phyloP scores from a whole-genome alignment of 257 asterid species.

The Solanum pinnatisectum region DNA sequence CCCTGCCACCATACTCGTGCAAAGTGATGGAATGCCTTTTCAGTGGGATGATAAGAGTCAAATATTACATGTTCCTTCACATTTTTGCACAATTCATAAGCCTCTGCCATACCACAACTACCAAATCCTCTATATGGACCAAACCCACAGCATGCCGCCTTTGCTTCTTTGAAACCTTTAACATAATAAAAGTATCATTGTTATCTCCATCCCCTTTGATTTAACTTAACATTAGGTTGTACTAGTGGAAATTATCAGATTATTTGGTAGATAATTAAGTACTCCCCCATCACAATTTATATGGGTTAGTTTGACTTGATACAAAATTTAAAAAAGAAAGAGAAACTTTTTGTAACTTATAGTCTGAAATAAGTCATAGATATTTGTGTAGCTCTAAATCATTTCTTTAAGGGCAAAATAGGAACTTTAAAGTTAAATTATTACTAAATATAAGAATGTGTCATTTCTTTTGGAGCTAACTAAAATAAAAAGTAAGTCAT shows the following conservation, averaged over 20 bases:
- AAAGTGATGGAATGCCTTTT: neutral
- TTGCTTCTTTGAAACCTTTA: neutral
- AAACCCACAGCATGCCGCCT: neutral
- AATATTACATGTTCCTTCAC: neutral
- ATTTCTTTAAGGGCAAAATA: neutral
- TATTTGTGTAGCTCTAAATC: too few species aligned
- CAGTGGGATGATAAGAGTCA: neutral
- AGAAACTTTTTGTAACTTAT: too few species aligned
- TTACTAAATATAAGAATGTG: neutral
- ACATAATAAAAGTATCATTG: neutral
- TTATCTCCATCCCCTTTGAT: neutral
- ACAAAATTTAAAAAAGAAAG: too few species aligned
- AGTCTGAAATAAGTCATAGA: too few species aligned
- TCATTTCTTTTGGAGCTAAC: neutral
- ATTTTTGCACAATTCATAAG: neutral
- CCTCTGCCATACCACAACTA: neutral
- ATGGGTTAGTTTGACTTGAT: neutral
- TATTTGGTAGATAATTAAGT: neutral
- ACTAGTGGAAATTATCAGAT: neutral
- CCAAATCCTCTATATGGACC: neutral
- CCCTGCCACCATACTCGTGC: neutral
- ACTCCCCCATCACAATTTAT: neutral
- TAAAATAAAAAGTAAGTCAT: too few species aligned
- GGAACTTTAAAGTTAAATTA: neutral
- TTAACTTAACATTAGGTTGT: neutral